These are phyloP conservation scores for Otatea glauca DNA, from an alignment of 176 grass and related monocot species.

Conservation along the genomic window DNA sequence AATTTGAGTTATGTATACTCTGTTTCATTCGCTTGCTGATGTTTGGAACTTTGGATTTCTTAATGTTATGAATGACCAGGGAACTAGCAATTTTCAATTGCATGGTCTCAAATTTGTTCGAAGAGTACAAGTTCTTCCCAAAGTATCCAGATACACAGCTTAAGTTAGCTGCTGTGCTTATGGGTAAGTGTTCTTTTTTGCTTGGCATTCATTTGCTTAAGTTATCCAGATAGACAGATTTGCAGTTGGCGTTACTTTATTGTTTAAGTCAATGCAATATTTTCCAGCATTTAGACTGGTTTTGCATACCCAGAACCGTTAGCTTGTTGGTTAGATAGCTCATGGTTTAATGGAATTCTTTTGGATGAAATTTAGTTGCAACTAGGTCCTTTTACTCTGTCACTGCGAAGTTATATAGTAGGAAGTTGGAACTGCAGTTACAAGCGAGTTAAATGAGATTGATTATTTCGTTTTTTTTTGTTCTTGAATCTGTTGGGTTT, in stretches of 20 bases:
- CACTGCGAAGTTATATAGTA: neutral
- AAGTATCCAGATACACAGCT: conserved; percentile 91
- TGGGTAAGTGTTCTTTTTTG: conserved; percentile 61
- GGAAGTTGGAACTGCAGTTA: conserved; percentile 11
- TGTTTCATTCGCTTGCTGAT: conserved; percentile 36
- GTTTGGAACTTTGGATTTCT: conserved; percentile 4
- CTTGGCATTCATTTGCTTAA: conserved; percentile 11
- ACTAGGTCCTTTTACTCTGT: neutral
- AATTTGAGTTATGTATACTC: conserved; percentile 21
- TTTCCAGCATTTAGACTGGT: conserved; percentile 29
- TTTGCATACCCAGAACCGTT: conserved; percentile 7
- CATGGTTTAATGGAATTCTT: neutral
- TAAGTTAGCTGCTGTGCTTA: conserved; percentile 83
- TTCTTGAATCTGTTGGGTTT: neutral
- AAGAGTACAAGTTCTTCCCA: conserved; percentile 98
- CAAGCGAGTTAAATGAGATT: neutral
- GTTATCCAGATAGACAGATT: conserved; percentile 25
- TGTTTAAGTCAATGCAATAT: neutral
- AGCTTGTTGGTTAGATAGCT: conserved; percentile 26
- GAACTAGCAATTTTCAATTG: conserved; percentile 74
- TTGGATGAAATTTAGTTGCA: conserved; percentile 20
- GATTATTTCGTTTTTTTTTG: neutral
- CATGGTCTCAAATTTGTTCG: conserved; percentile 91
- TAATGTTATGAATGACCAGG: conserved; percentile 56
- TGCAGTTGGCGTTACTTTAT: conserved; percentile 11